Evolutionary conservation across 192 early-diverging fungal species (phyloP).

Genomic region (Pilobolus umbonatus): DNA sequence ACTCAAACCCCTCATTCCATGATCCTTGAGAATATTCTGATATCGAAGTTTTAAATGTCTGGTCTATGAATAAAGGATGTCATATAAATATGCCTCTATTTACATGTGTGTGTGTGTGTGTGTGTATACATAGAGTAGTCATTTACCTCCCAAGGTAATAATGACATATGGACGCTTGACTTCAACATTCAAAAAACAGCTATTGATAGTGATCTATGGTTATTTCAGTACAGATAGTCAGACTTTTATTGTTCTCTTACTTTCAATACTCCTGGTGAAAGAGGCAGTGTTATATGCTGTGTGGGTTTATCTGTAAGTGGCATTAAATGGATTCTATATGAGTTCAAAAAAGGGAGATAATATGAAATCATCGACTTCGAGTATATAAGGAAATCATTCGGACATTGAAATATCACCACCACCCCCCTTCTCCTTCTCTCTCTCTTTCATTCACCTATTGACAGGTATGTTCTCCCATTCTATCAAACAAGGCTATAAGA

Average conservation of each 20-base stretch:
- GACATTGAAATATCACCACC: too few relatives aligned
- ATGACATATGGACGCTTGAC: constrained; percentile 59
- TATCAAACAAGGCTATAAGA: too few relatives aligned
- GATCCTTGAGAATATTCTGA: constrained; percentile 52
- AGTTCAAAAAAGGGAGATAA: too few relatives aligned
- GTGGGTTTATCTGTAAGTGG: too few relatives aligned
- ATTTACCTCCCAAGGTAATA: constrained; percentile 51
- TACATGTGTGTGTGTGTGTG: not conserved
- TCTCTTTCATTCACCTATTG: too few relatives aligned
- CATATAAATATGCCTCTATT: not conserved
- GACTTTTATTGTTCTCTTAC: not conserved
- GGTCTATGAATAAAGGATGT: constrained; percentile 52
- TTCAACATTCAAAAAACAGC: constrained; percentile 49
- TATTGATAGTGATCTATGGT: constrained; percentile 56
- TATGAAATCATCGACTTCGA: too few relatives aligned
- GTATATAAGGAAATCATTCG: too few relatives aligned
- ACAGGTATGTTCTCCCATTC: too few relatives aligned
- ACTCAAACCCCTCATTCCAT: constrained; percentile 75
- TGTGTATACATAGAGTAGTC: not conserved
- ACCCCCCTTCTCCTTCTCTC: too few relatives aligned
- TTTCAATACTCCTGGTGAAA: too few relatives aligned
- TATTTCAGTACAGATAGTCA: not conserved
- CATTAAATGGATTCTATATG: too few relatives aligned
- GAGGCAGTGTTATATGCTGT: too few relatives aligned
- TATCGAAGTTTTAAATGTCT: constrained; percentile 61